Conservation (phyloP, 106 monocot species). For the Amphibolis antarctica region DNA sequence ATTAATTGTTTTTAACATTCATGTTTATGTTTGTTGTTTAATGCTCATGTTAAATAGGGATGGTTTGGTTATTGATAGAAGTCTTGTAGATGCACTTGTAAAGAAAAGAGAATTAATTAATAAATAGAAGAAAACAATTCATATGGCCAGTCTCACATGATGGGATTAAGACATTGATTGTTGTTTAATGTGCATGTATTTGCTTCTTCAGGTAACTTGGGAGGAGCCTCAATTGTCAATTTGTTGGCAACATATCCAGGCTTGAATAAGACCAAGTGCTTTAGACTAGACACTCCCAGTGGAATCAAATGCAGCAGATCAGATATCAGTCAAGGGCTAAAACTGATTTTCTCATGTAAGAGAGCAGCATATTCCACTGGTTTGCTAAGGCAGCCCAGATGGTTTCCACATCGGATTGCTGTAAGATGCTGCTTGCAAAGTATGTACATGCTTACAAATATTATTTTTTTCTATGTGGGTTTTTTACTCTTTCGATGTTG, state of each 20-base stretch:
- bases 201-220: slow-evolving; percentile 10
- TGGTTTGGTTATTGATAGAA: too few relatives aligned
- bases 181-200: neutral
- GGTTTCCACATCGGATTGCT: slow-evolving; percentile 6
- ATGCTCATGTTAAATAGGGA: too few relatives aligned
- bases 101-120: too few relatives aligned
- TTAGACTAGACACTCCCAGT: neutral
- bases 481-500: neutral
- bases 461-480: neutral
- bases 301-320: slow-evolving; percentile 1
- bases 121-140: too few relatives aligned
- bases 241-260: neutral
- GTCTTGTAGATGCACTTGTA: too few relatives aligned
- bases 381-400: slow-evolving; percentile 4
- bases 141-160: too few relatives aligned
- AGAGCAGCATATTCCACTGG: slow-evolving; percentile 1
- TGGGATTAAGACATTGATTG: neutral
- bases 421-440: slow-evolving; percentile 19
- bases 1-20: neutral
- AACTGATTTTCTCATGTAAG: slow-evolving; percentile 5
- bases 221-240: slow-evolving; percentile 12
- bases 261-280: slow-evolving; percentile 3
- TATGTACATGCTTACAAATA: slow-evolving; percentile 2
- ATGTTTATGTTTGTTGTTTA: neutral
- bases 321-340: slow-evolving; percentile 1